Percentiles rank a stretch among this genome's conserved stretches.
Evolutionary conservation across 2,329 filamentous ascomycete genomes (phyloP).

Genomic region (Fusarium mundagurra): DNA sequence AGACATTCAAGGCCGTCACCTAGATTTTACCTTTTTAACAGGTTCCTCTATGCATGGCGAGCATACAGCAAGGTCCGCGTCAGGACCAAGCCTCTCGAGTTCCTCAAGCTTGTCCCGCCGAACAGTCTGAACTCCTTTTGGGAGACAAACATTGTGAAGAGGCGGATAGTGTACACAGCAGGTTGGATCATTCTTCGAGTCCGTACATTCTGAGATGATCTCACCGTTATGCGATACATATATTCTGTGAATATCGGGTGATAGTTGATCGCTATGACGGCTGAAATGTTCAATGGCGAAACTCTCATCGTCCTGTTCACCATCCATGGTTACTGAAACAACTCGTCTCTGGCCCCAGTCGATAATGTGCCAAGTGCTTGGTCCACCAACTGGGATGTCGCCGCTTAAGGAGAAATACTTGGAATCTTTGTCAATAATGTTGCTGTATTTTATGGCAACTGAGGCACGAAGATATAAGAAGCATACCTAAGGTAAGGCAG

Average conservation of each 20-base stretch:
- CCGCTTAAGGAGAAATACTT: not conserved
- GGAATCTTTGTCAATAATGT: not conserved
- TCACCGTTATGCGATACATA: conserved; percentile 37
- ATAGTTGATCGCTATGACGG: conserved; percentile 20
- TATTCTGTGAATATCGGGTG: conserved; percentile 31
- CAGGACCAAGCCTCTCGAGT: conserved; percentile 40
- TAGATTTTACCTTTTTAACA: not conserved
- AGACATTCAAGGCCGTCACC: not conserved
- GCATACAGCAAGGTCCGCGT: conserved; percentile 39
- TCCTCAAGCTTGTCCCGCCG: conserved; percentile 40
- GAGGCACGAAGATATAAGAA: too few relatives aligned
- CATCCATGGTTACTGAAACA: conserved; percentile 45
- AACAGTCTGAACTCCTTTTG: conserved; percentile 30
- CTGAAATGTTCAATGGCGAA: conserved; percentile 40
- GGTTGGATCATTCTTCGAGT: conserved; percentile 42
- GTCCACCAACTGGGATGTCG: conserved; percentile 28
- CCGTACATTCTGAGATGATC: conserved; percentile 35
- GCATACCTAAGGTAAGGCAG: too few relatives aligned
- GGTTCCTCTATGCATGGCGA: rapidly evolving
- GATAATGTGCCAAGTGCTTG: conserved; percentile 42
- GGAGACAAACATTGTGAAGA: conserved; percentile 28
- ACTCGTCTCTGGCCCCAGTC: conserved; percentile 44
- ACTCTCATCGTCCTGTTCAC: conserved; percentile 41
- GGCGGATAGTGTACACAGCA: conserved; percentile 41
- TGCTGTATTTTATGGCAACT: too few relatives aligned